These are phyloP conservation scores for Chalciporus pseudorubinellus DNA, from an alignment of 768 basidiomycete species.

Conservation along the genomic window DNA sequence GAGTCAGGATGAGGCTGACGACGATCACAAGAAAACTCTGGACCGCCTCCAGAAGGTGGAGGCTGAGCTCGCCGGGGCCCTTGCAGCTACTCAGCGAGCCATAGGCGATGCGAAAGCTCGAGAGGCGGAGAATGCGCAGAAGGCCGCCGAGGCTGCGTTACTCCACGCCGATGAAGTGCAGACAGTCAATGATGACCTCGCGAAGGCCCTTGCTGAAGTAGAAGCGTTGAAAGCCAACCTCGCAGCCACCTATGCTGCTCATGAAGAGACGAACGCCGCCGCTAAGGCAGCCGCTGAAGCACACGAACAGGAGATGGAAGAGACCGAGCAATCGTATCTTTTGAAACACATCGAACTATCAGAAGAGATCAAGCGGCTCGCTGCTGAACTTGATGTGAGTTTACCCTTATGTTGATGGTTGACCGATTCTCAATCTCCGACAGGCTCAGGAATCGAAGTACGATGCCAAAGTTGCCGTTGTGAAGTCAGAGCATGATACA, in stretches of 20 bases:
- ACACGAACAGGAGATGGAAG: conserved; percentile 48
- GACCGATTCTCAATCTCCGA: background rate
- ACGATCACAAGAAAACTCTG: conserved; percentile 47
- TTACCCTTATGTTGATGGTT: background rate
- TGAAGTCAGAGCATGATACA: conserved; percentile 61
- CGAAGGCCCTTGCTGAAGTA: conserved; percentile 42
- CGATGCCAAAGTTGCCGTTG: conserved; percentile 58
- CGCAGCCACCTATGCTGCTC: conserved; percentile 40
- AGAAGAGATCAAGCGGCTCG: conserved; percentile 54
- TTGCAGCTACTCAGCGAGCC: conserved; percentile 46
- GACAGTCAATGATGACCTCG: conserved; percentile 43
- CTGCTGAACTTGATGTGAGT: conserved; percentile 65
- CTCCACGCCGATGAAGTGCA: conserved; percentile 48
- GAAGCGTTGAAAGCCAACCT: conserved; percentile 49
- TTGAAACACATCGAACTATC: conserved; percentile 51
- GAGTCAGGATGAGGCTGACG: conserved; percentile 60
- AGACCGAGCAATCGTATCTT: conserved; percentile 49
- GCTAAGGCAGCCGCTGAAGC: conserved; percentile 45
- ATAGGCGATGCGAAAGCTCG: conserved; percentile 45
- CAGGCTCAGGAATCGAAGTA: conserved; percentile 73
- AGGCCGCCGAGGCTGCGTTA: conserved; percentile 40
- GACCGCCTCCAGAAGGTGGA: conserved; percentile 51
- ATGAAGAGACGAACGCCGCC: conserved; percentile 48
- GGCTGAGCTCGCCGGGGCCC: conserved; percentile 49
- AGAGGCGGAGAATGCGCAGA: conserved; percentile 43